Evolutionary conservation across 2,329 filamentous ascomycete genomes (phyloP), one percentile per base, ranked within the genome.

Genomic region (Pyricularia sp.): DNA sequence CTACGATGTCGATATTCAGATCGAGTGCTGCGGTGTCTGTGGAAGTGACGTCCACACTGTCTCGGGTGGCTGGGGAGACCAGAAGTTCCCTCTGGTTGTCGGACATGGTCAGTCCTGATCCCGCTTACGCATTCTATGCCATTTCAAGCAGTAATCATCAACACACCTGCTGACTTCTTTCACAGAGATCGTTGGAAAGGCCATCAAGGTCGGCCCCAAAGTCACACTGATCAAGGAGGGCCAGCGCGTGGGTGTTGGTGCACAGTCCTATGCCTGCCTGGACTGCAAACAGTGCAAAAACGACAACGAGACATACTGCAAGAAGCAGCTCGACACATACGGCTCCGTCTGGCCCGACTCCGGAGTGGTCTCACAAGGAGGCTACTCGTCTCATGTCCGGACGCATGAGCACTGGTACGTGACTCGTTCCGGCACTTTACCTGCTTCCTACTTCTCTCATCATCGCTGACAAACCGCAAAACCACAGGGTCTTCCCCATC

Each of bases 1-100:
- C 77, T 86, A 92, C 79, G 93, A 97, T 77, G 88, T 97, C 74
- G 93, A 97, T 77, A 87, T 97, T 80, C 91, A 94, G 83, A 90
- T 97, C 75, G 89, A 93, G 73, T 89, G 87, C 76, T 94, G 92
- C 76, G 91, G 92, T 75, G 84, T 93, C 68, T 93, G 90, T 77
- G 87, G 89, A 73, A 90, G 86, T 73, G 90, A 93, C 75, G 82
- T 91, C 65, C 90, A 92, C 80, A 92, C 88, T 70, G 85, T 92
- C 76, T 87, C 79, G 74, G 88, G 88, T 71, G 88, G 89, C 71
- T 92, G 89, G 89, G 88, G 87, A 70, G 81, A 80, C 50, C 86
- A 88, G 72, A 81, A 84, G 59, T 88, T 86, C 68, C 88, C 88
- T 64, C 82, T 90, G 64, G 86, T 87, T 70, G 89, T 91, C 74